A percentile compares a stretch with the other conserved stretches of the same genome.
Evolutionary conservation across 768 basidiomycete species (phyloP).

Genomic region (Coprinopsis strossmayeri): DNA sequence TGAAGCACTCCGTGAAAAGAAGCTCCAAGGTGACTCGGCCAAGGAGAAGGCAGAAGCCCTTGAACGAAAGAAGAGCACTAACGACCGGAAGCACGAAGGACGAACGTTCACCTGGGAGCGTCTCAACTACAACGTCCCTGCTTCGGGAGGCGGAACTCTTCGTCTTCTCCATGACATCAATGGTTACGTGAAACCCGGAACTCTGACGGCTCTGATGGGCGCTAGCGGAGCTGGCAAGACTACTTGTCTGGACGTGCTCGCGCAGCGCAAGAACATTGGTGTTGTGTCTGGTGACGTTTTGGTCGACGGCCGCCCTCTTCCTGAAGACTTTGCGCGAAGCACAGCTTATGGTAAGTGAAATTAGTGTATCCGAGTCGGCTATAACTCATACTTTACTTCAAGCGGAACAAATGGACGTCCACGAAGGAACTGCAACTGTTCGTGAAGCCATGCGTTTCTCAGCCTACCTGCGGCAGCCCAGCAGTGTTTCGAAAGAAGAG

Average conservation of each 20-base stretch:
- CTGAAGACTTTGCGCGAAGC: constrained; percentile 48
- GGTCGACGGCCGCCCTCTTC: constrained; percentile 58
- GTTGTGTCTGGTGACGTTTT: constrained; percentile 57
- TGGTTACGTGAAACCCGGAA: constrained; percentile 82
- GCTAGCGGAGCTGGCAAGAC: constrained; percentile 73
- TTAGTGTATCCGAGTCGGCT: no score
- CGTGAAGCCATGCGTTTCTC: constrained; percentile 84
- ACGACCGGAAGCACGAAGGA: constrained; percentile 19
- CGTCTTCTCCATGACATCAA: constrained; percentile 68
- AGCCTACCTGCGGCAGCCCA: constrained; percentile 77
- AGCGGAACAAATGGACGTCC: constrained; percentile 84
- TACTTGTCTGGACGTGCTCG: constrained; percentile 69
- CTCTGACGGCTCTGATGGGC: constrained; percentile 87
- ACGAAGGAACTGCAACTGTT: constrained; percentile 77
- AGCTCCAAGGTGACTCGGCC: constrained; percentile 27
- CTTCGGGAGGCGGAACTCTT: constrained; percentile 49
- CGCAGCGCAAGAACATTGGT: constrained; percentile 68
- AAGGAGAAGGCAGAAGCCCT: constrained; percentile 16
- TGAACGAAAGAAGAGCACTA: constrained; percentile 1
- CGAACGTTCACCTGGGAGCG: constrained; percentile 79
- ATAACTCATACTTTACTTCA: no score
- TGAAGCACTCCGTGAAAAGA: constrained; percentile 44
- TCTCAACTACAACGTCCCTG: constrained; percentile 72
- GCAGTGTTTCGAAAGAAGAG: constrained; percentile 56
- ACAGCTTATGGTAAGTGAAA: constrained; percentile 69